Base-by-base conservation (phyloP, 2,329 filamentous ascomycete species). In the Cadophora malorum region DNA sequence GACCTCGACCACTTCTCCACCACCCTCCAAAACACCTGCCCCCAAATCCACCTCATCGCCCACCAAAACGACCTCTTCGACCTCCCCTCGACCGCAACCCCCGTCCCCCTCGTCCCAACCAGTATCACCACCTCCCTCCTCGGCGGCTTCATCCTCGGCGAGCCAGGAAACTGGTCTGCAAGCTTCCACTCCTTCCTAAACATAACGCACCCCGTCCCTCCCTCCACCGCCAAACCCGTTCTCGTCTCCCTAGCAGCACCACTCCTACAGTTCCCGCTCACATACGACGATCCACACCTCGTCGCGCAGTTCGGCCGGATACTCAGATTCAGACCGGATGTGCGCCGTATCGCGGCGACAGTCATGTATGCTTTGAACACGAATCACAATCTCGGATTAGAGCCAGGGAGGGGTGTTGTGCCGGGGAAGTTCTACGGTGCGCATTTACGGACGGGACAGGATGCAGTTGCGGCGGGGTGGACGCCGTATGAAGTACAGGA, bases 301-400 rank as follows among this genome's bases (percentile, higher is more conserved):
- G 72, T 75, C 28, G 69, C 70, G 19, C 74, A 75, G 49, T 81
- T 82, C 60, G 81, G 81, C 19, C 77, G 78, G 23, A 71, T 82
- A 38, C 67, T 82, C 31, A 77, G 76, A 25, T 65, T 69, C 25
- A 25, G 64, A 10, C 41, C 63, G 3, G 65, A 71, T 45, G 35
- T 67, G 1, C 59, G 68, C 3, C 62, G 64, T 10, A 64, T 81
- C 7, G 79, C 79, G 0, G 79, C 77, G 0, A 63, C 76, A 1
- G 74, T 73, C 6, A 71, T 78, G 23, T 76, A 77, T 69, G 72
- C 71, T 4, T 68, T 81, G 14, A 73, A 73, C 16, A 63, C 71
- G 41, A 73, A 66, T 49, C 71, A 74, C 60, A 67, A 66, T 4
- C 63, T 77, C 3, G 64, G 72, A 75, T 41, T 67, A n/a, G 12